Evolutionary conservation across 2,329 filamentous ascomycete genomes (phyloP).

Genomic region (Juglanconis sp.): DNA sequence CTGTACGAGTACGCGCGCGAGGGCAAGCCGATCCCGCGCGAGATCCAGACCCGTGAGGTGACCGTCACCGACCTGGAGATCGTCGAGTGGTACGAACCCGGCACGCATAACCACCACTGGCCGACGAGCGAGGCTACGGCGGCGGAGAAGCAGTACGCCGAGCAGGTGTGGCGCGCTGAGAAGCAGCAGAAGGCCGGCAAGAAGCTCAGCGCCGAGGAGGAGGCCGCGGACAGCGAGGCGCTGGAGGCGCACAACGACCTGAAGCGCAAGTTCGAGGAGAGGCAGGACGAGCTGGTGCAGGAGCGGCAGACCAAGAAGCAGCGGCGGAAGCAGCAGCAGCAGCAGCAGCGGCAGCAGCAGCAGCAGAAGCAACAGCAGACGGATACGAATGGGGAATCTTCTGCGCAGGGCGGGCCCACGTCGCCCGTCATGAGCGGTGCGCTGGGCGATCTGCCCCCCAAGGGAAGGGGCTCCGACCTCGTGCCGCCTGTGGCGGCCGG

Average conservation of each 20-base stretch:
- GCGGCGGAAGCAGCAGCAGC: constrained; percentile 28
- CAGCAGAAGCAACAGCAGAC: constrained; percentile 17
- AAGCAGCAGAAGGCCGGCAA: constrained; percentile 50
- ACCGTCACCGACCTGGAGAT: constrained; percentile 75
- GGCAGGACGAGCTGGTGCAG: constrained; percentile 53
- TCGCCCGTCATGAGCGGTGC: constrained; percentile 56
- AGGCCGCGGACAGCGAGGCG: constrained; percentile 53
- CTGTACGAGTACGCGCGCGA: constrained; percentile 94
- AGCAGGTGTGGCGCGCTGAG: constrained; percentile 65
- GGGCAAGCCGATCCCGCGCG: constrained; percentile 78
- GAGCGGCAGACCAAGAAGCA: constrained; percentile 43
- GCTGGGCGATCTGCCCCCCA: constrained; percentile 45
- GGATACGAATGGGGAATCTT: constrained; percentile 9
- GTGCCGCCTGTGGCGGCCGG: constrained; percentile 46
- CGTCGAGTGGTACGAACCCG: constrained; percentile 80
- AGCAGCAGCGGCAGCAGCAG: constrained; percentile 24
- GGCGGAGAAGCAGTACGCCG: constrained; percentile 72
- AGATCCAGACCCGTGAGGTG: constrained; percentile 78
- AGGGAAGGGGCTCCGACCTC: constrained; percentile 50
- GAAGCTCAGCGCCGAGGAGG: constrained; percentile 51
- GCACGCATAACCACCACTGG: constrained; percentile 74
- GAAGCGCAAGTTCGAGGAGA: constrained; percentile 57
- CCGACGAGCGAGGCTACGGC: constrained; percentile 74
- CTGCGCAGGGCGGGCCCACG: constrained; percentile 19
- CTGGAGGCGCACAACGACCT: constrained; percentile 53